Percentiles rank a stretch among this genome's conserved stretches.
These are phyloP conservation scores for Microstegium vimineum DNA, from an alignment of 176 grass and related monocot species.

Conservation along the genomic window DNA sequence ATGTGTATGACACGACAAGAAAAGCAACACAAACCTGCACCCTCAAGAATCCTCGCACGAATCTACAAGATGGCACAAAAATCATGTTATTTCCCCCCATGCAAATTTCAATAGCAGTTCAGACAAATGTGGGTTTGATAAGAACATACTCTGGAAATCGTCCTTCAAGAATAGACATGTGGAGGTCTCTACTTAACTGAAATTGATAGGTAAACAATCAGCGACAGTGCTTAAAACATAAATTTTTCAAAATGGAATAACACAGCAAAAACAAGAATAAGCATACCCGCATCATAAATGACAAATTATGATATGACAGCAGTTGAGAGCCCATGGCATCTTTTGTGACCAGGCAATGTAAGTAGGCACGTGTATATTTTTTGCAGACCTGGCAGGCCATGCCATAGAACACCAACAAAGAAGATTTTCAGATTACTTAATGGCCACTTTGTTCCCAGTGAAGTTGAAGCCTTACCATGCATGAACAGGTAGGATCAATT, in stretches of 20 bases:
- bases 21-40: slow-evolving; percentile 55
- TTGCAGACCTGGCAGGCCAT: slow-evolving; percentile 66
- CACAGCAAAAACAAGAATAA: neutral
- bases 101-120: neutral
- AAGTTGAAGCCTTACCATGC: slow-evolving; percentile 70
- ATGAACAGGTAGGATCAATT: slow-evolving; percentile 83
- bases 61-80: slow-evolving; percentile 41
- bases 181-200: slow-evolving; percentile 88
- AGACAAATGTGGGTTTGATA: neutral
- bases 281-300: slow-evolving; percentile 88
- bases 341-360: slow-evolving; percentile 90
- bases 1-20: neutral
- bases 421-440: neutral
- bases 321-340: slow-evolving; percentile 94
- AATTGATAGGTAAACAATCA: slow-evolving; percentile 20
- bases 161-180: slow-evolving; percentile 85
- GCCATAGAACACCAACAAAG: slow-evolving; percentile 16
- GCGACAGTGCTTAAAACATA: neutral
- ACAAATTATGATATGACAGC: slow-evolving; percentile 89
- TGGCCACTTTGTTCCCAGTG: neutral
- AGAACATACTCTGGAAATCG: slow-evolving; percentile 74
- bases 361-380: slow-evolving; percentile 86
- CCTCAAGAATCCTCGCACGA: slow-evolving; percentile 73
- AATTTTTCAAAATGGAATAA: neutral
- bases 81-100: slow-evolving; percentile 7